Evolutionary conservation across 345 rosid species (phyloP), one percentile per base, ranked within the genome.

Genomic region (Salix viminalis): DNA sequence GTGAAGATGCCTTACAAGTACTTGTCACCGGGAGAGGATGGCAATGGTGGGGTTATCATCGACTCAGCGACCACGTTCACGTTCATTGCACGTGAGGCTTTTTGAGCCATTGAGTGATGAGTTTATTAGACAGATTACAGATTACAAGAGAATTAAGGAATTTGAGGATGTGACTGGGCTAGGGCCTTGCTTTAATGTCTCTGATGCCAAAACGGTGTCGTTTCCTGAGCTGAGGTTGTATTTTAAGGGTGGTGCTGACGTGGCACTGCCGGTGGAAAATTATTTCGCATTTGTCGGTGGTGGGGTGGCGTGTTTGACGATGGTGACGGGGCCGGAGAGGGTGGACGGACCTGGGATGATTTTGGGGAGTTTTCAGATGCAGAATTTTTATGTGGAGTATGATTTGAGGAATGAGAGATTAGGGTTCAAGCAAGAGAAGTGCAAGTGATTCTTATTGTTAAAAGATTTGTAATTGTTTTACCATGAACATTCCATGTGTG

Each of bases 331-430:
- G 34, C 41, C 75, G 4, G 75, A 15, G 70, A 52, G 23, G 18
- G 24, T 32, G 3, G 75, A 61, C 7, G 87, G 85, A 30, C 87
- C 87, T 10, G 81, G 80, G 34, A 67, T 86, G 1, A 71, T 86
- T 44, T 44, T 86, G 82, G 87, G 89, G 74, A 84, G 77, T 80
- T 84, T 79, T 67, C 82, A 75, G 78, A 72, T 77, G 84, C 83
- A 80, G 79, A 84, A 84, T 80, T 86, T 56, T 76, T 71, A 77
- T 34, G 72, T 86, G 75, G 89, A 86, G 70, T 86, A 82, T 76
- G 89, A 86, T 84, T 48, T 86, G 80, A 66, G 39, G 73, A 84
- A 84, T 67, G 77, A 82, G 76, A 84, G 85, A 74, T 44, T 86
- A 19, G 89, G 89, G 15, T 78, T 86, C 44, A 79, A 56, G 23